Base-by-base conservation (phyloP, 805 yeast species). In the Kazachstania taianensis region DNA sequence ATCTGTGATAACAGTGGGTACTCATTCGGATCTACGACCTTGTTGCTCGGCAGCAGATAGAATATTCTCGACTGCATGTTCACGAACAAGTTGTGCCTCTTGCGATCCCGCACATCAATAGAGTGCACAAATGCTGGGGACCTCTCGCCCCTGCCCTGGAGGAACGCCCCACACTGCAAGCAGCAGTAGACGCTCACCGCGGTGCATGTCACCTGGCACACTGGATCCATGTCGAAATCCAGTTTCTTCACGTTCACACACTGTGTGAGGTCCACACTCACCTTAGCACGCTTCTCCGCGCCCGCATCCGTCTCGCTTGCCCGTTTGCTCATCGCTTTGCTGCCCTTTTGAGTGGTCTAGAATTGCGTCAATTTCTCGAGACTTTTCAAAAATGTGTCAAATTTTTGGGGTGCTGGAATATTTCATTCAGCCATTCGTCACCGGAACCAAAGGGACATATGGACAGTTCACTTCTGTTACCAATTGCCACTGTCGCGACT, bases 71-170 rank as follows among this genome's bases (percentile, higher is more conserved):
- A 10, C 14, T 22, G 29, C 36, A 82, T 61, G 48, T 71, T 78
- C 33, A 82, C 63, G 48, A 62, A 82, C 1, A 80, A 67, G 51
- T 74, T 81, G 49, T 81, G 89, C 45, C 70, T 67, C 48, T 79
- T 87, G 45, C 69, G 66, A n/a, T n/a, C n/a, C n/a, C n/a, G n/a
- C 4, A 65, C 70, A 39, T 75, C 67, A 14, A 82, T 63, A 2
- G 85, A 69, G 52, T 83, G 94, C 12, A 62, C 50, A 47, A 74
- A 79, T 0, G 87, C 86, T 16, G 76, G 76, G 0, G 87, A 72
- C n/a, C 69, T 53, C 38, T 57, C 61, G 1, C 75, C 70, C 17
- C 85, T 64, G 1, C 94, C 94, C 45, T 75, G 78, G 36, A 73
- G 69, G 55, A 74, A 83, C 47, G 71, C 76, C 23, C 87, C 89